Base-by-base conservation (phyloP, 2,329 filamentous ascomycete genomes). In the Helotiales sp. region DNA sequence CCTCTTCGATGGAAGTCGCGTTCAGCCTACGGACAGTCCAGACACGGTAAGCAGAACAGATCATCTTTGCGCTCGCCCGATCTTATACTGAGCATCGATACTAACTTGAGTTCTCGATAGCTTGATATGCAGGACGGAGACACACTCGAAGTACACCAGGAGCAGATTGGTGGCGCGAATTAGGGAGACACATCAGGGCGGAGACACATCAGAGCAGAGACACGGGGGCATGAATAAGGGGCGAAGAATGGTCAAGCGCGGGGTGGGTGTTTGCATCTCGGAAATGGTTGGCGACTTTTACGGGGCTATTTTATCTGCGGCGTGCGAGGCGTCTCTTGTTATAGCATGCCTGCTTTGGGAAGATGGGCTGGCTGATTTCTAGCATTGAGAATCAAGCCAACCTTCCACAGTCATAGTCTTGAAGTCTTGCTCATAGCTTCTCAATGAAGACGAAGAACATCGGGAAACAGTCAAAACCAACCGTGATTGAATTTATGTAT, bases 41-140 rank as follows among this genome's bases (percentile, higher is more conserved):
- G 93, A 98, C 55, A 88, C 86, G 59, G 95, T 98, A 84, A 76
- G 92, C 84, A 46, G 15, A 3, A 8, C 38, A 40, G 38, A 25
- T 42, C 30, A 31, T 22, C 10, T 27, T 10, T 51, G 4, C 19
- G 24, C 19, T 19, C 30, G n/a, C 25, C 5, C 29, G 12, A 13
- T 19, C 33, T 17, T 47, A 17, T 17, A 38, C 15, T 29, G 1
- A 24, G n/a, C 47, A 9, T 15, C 24, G 36, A 38, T 48, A 38
- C 30, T 49, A n/a, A 55, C 34, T 13, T 50, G 38, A 60, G 15
- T 46, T 31, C n/a, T 47, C 13, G 42, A 24, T 69, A 98, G 95
- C 88, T 98, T 55, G 95, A 98, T 62, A 99, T 99, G 95, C 80
- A 86, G 65, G 95, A 99, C 67, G 93, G 95, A 33, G 95, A 99